phyloP scores from a whole-genome alignment of 176 grass and related monocot species.

The Ensete glaucum region DNA sequence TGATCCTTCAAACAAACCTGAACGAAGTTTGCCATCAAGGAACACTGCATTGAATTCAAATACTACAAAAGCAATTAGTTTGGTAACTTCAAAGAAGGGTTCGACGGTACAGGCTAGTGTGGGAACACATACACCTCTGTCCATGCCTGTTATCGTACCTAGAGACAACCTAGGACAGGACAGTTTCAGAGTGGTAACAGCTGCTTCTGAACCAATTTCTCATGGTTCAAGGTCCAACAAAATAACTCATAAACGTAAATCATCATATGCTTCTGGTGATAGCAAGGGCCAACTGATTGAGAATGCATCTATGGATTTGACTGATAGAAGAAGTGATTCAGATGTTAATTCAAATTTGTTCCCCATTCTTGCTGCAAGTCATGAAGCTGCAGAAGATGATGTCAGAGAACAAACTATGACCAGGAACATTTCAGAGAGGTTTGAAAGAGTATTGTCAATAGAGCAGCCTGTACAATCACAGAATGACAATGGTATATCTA shows the following conservation, averaged over 20 bases:
- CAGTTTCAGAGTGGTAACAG: constrained; percentile 28
- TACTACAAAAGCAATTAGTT: constrained; percentile 26
- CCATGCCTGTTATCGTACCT: constrained; percentile 54
- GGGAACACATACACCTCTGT: constrained; percentile 30
- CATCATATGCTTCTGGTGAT: constrained; percentile 29
- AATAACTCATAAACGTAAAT: constrained; percentile 36
- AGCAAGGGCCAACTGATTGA: constrained; percentile 34
- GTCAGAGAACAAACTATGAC: constrained; percentile 18
- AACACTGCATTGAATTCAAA: constrained; percentile 32
- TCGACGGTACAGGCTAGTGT: constrained; percentile 24
- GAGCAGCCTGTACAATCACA: constrained; percentile 29
- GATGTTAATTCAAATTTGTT: constrained; percentile 39
- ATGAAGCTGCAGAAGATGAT: constrained; percentile 26
- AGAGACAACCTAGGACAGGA: constrained; percentile 53
- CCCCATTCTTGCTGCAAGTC: constrained; percentile 24
- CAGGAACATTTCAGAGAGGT: constrained; percentile 41
- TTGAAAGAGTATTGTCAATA: constrained; percentile 48
- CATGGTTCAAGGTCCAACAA: constrained; percentile 25
- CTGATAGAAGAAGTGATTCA: constrained; percentile 7
- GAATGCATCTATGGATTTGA: constrained; percentile 21
- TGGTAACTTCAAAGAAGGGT: constrained; percentile 34
- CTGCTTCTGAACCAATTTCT: constrained; percentile 24
- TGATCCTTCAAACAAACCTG: constrained; percentile 29
- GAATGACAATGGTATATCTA: constrained; percentile 1
- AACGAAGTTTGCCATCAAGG: constrained; percentile 30